Conservation (phyloP, 805 yeast genomes). For the Vanderwaltozyma polyspora region DNA sequence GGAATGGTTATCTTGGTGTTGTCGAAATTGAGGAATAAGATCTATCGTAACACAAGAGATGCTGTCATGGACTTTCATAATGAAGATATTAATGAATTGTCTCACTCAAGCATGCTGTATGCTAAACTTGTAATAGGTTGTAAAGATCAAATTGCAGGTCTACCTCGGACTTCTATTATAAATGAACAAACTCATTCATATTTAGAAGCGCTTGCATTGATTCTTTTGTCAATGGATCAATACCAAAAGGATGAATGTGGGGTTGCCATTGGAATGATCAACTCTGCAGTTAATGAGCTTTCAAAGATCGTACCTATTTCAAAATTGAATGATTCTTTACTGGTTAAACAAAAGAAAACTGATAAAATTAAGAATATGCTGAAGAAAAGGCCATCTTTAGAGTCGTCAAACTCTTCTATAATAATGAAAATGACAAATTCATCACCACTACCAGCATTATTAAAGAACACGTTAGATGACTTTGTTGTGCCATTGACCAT, state of each 20-base stretch:
- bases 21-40: conserved; percentile 18
- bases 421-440: neutral
- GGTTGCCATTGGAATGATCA: conserved; percentile 22
- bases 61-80: conserved; percentile 22
- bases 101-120: conserved; percentile 17
- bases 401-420: neutral
- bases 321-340: conserved; percentile 5
- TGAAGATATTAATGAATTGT: conserved; percentile 18
- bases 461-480: conserved; percentile 16
- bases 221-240: conserved; percentile 22
- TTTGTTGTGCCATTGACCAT: conserved; percentile 21
- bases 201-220: conserved; percentile 15
- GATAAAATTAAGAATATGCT: conserved; percentile 7
- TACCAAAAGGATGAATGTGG: conserved; percentile 19
- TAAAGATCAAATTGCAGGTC: neutral
- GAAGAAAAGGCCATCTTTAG: conserved; percentile 1
- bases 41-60: conserved; percentile 15
- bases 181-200: conserved; percentile 9
- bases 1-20: conserved; percentile 23
- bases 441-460: conserved; percentile 14
- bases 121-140: conserved; percentile 24
- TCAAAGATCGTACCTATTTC: conserved; percentile 10
- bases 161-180: conserved; percentile 1
- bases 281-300: conserved; percentile 11
- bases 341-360: conserved; percentile 5